phyloP scores from a whole-genome alignment of 2,329 filamentous ascomycete species.

The Uncinocarpus reesii region DNA sequence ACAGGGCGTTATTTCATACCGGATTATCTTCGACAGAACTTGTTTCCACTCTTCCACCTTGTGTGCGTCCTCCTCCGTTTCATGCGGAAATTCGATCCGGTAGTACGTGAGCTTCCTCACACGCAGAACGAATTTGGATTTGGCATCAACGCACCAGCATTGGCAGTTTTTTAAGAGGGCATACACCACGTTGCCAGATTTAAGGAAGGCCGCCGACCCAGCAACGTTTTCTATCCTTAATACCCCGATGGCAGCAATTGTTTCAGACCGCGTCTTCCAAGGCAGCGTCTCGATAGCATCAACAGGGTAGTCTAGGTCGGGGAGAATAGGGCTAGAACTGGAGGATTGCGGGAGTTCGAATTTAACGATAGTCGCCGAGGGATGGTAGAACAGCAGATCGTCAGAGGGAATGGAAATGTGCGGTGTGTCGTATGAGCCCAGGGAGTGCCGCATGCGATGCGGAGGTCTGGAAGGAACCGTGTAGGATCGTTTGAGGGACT shows the following conservation, averaged over 20 bases:
- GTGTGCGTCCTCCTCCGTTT: conserved; percentile 51
- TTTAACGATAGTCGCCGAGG: conserved; percentile 60
- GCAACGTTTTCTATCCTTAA: conserved; percentile 78
- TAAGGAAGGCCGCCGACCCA: conserved; percentile 77
- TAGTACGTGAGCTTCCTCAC: conserved; percentile 78
- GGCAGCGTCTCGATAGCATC: conserved; percentile 54
- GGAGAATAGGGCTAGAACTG: conserved; percentile 30
- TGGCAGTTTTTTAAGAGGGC: conserved; percentile 83
- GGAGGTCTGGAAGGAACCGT: conserved; percentile 30
- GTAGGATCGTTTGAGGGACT: conserved; percentile 15
- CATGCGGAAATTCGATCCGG: conserved; percentile 71
- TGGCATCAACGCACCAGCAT: conserved; percentile 84
- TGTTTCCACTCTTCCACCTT: conserved; percentile 58
- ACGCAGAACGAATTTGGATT: conserved; percentile 75
- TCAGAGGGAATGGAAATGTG: conserved; percentile 25
- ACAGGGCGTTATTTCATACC: conserved; percentile 79
- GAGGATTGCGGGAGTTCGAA: conserved; percentile 42
- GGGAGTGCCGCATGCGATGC: conserved; percentile 21
- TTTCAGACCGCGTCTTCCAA: conserved; percentile 66
- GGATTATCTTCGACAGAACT: conserved; percentile 61
- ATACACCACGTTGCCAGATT: conserved; percentile 71
- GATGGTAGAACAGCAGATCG: conserved; percentile 56
- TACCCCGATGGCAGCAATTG: conserved; percentile 70
- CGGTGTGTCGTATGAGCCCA: conserved; percentile 17
- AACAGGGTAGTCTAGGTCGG: conserved; percentile 40